These are phyloP conservation scores for Mycena kentingensis DNA, from an alignment of 768 basidiomycete species.

Conservation along the genomic window DNA sequence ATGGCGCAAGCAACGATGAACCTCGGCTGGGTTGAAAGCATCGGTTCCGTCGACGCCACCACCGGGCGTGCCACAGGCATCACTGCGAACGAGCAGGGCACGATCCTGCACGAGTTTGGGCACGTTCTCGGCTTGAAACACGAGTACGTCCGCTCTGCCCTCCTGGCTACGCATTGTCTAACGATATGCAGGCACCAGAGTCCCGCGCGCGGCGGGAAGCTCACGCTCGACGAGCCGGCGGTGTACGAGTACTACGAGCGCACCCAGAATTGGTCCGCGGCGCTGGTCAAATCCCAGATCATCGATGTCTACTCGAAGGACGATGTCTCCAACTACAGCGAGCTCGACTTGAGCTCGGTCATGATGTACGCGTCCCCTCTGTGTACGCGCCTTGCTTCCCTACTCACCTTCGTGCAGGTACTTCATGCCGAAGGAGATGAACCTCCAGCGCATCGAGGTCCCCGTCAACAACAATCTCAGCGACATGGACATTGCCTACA, in stretches of 20 bases:
- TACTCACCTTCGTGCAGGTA: constrained; percentile 11
- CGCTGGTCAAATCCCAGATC: constrained; percentile 1
- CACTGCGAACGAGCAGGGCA: constrained; percentile 3
- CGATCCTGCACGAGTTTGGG: constrained; percentile 21
- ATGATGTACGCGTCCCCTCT: constrained; percentile 12
- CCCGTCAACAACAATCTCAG: constrained; percentile 4
- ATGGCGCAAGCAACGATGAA: constrained; percentile 7
- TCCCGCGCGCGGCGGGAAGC: constrained; percentile 5
- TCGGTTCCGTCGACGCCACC: neutral
- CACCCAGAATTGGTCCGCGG: neutral
- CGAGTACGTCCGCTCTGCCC: constrained; percentile 3
- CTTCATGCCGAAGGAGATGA: constrained; percentile 19
- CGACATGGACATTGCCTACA: constrained; percentile 9
- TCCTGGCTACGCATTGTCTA: neutral
- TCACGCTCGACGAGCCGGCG: constrained; percentile 1
- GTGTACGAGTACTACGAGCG: constrained; percentile 2
- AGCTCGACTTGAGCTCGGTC: constrained; percentile 1
- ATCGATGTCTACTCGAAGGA: neutral
- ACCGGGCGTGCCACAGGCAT: neutral
- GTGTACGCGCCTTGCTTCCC: neutral
- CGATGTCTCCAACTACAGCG: constrained; percentile 7
- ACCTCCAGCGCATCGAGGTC: constrained; percentile 5
- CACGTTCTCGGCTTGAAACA: constrained; percentile 20
- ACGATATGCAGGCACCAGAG: constrained; percentile 4
- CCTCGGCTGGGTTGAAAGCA: constrained; percentile 7